Evolutionary conservation across 1,284 basidiomycete genomes (phyloP), one percentile per base, ranked within the genome.

Genomic region (Ganoderma boninense): DNA sequence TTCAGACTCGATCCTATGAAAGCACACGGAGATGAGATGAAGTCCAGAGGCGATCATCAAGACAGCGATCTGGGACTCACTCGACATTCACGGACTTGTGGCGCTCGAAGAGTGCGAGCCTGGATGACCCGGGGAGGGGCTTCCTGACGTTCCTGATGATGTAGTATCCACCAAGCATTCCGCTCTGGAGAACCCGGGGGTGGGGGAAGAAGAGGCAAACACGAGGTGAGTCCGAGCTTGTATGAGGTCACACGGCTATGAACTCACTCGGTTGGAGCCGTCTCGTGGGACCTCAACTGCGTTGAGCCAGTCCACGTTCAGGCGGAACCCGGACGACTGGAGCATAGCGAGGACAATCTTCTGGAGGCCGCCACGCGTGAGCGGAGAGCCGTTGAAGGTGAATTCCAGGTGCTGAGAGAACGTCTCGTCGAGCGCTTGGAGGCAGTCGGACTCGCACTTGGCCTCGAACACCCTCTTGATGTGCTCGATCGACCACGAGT

Each of bases 391-490:
- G 73, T 90, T 90, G 46, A 87, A 75, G 11, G 77, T 84, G 42
- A 83, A 84, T 20, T 79, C 79, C 64, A 87, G 74, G 44, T 80
- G 75, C 49, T 80, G 79, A 0, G 85, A 77, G 76, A 90, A 89
- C 1, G 88, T 89, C 4, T 80, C 76, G 44, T 82, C 80, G 60
- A 89, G 80, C 54, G 87, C 87, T 43, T 77, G 79, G 13, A 85
- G 75, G 23, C 84, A 82, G 43, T 84, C 83, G 40, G 82, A 81
- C 69, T 87, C 84, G 26, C 79, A 84, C 46, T 80, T 76, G 5
- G 87, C 85, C 77, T 89, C 87, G 76, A 90, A 90, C 64, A 90
- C 81, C 46, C 79, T 78, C 49, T 79, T 79, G 69, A 89, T 89
- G 75, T 87, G 87, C 68, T 82, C 79, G 46, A 80, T 74, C 2